Evolutionary conservation across 192 early-diverging fungal genomes (phyloP).

Genomic region (Phlyctochytrium planicorne): DNA sequence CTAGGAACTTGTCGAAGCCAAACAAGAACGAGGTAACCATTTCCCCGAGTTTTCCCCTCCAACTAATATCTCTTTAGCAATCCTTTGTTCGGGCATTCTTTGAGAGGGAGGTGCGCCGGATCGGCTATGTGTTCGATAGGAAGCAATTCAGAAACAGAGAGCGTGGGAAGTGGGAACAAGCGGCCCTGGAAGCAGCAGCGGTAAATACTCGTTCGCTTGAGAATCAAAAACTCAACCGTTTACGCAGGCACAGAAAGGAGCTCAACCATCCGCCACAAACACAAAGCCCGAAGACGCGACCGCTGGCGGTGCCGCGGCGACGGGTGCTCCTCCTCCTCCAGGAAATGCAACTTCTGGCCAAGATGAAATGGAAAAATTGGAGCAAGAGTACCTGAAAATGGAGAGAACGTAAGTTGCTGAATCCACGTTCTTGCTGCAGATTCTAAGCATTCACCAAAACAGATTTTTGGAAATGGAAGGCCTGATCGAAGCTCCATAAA

Average conservation of each 20-base stretch:
- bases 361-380: conserved; percentile 35
- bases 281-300: conserved; percentile 2
- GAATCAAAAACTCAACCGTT: neutral
- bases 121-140: conserved; percentile 41
- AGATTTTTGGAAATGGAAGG: conserved; percentile 37
- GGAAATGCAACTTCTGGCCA: conserved; percentile 6
- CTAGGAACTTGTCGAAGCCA: conserved; percentile 48
- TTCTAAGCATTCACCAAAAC: too few species aligned
- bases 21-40: conserved; percentile 55
- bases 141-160: conserved; percentile 45
- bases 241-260: conserved; percentile 12
- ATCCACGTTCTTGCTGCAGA: too few species aligned
- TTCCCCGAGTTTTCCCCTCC: neutral
- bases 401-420: too few species aligned
- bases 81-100: conserved; percentile 44
- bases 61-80: conserved; percentile 31
- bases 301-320: conserved; percentile 4
- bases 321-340: conserved; percentile 13
- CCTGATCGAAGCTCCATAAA: conserved; percentile 2
- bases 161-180: conserved; percentile 41
- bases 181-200: conserved; percentile 38
- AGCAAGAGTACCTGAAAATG: conserved; percentile 40
- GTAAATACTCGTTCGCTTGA: too few species aligned
- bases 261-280: conserved; percentile 1
- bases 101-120: conserved; percentile 52